Evolutionary conservation across 352 stramenopile species (phyloP), one percentile per base, ranked within the genome.

Genomic region (Phytophthora multivora): DNA sequence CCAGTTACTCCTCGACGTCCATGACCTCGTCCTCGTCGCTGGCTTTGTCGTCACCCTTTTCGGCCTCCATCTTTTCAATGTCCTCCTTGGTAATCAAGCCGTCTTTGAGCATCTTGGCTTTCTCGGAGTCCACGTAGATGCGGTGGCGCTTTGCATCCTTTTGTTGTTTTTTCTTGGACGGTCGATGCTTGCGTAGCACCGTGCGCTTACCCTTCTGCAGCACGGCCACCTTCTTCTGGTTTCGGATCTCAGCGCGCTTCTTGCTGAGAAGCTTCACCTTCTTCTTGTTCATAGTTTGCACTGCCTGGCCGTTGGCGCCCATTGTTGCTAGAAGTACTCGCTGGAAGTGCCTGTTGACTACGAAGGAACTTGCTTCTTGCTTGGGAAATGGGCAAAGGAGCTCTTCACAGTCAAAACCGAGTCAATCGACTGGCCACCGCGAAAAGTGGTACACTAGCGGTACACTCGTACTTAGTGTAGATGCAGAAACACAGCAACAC

Each of bases 201-300:
- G 59, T 79, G 46, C 63, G 63, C 50, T 75, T 70, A 38, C 85
- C 85, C 59, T 91, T 80, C 57, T 89, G 59, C 33, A 86, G 33
- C 40, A 59, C 51, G 49, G 74, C 63, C 25, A 95, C 87, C 64
- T 94, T 93, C 68, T 93, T 93, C 59, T 88, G 79, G 72, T 95
- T 95, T 55, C 71, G 73, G 18, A 82, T 49, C 61, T 91, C 71
- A 6, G 74, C 70, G 51, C 87, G 84, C 74, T 95, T 95, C 77
- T 93, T 95, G 69, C 77, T 86, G 38, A 85, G 77, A 31, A 95
- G 72, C 65, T 95, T 95, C 31, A 93, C 69, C 76, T 95, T 95
- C 77, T 83, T 93, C 70, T 90, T 90, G 82, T 95, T 95, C 69
- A 86, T 87, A 5, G 72, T 77, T 61, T 87, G 83, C 53, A 86